phyloP scores from a whole-genome alignment of 2,329 filamentous ascomycete species.

The Hymenoscyphus albidus region DNA sequence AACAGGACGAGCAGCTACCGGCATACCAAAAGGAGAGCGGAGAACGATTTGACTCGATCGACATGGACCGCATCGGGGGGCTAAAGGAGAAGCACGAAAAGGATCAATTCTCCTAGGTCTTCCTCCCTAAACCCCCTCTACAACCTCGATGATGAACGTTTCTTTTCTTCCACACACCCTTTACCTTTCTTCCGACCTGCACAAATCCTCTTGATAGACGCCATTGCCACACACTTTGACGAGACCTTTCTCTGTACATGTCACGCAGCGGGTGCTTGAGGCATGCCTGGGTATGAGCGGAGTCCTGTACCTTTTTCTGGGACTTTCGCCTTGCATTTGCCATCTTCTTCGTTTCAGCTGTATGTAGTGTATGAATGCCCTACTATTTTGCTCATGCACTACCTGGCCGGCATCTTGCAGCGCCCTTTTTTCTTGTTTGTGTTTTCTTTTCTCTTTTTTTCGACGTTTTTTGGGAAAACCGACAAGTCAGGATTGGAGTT shows the following conservation, averaged over 20 bases:
- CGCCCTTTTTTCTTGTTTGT: background rate
- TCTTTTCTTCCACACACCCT: conserved; percentile 10
- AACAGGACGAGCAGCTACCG: conserved; percentile 68
- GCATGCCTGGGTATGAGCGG: background rate
- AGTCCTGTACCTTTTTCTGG: background rate
- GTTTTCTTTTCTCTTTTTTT: conserved; percentile 5
- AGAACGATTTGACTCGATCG: conserved; percentile 84
- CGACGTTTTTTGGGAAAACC: conserved; percentile 1
- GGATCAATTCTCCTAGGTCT: conserved; percentile 26
- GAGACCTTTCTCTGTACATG: conserved; percentile 14
- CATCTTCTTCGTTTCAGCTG: conserved; percentile 15
- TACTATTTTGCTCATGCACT: background rate
- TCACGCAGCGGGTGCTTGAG: conserved; percentile 6
- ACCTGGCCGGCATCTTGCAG: conserved; percentile 2
- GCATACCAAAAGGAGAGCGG: conserved; percentile 82
- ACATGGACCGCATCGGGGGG: conserved; percentile 91
- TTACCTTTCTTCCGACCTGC: conserved; percentile 7
- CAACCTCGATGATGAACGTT: conserved; percentile 12
- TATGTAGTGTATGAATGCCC: background rate
- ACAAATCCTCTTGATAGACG: conserved; percentile 8
- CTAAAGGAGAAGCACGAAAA: conserved; percentile 72
- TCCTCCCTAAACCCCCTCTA: background rate
- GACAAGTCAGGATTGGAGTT: conserved; percentile 14
- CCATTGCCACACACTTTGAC: conserved; percentile 4
- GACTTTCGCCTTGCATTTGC: conserved; percentile 2